Evolutionary conservation across 169 alveolate species (phyloP).

Genomic region (Eimeria praecox): DNA sequence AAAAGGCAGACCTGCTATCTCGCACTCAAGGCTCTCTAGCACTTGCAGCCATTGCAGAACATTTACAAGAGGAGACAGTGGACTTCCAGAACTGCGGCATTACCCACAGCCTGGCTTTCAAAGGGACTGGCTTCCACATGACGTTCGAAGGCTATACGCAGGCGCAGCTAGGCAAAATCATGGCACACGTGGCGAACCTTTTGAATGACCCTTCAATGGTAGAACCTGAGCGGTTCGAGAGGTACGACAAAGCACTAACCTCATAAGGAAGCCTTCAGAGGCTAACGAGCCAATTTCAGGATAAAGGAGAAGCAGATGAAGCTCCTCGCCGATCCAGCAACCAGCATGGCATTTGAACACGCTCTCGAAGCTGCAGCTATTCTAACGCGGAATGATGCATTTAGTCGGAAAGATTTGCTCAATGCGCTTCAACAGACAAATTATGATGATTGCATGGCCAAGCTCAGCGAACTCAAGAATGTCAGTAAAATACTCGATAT

Average conservation of each 20-base stretch:
- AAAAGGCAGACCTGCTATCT: slow-evolving; percentile 49
- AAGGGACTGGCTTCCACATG: slow-evolving; percentile 71
- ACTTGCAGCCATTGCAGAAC: slow-evolving; percentile 75
- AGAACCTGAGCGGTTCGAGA: slow-evolving; percentile 78
- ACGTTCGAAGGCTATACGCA: slow-evolving; percentile 77
- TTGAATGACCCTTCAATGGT: slow-evolving; percentile 58
- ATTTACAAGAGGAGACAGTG: slow-evolving; percentile 80
- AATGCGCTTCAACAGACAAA: slow-evolving; percentile 61
- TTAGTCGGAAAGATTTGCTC: slow-evolving; percentile 77
- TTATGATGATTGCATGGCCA: slow-evolving; percentile 58
- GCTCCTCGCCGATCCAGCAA: slow-evolving; percentile 76
- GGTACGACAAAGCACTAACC: slow-evolving; percentile 1
- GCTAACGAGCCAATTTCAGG: slow-evolving; percentile 1
- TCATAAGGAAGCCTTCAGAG: background rate
- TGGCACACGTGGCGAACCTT: slow-evolving; percentile 62
- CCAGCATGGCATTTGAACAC: slow-evolving; percentile 80
- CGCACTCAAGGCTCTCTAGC: slow-evolving; percentile 60
- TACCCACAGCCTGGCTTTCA: slow-evolving; percentile 61
- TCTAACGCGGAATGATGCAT: slow-evolving; percentile 76
- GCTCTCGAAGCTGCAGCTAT: slow-evolving; percentile 81
- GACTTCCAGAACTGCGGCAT: slow-evolving; percentile 77
- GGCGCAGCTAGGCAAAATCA: slow-evolving; percentile 61
- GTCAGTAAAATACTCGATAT: slow-evolving; percentile 12
- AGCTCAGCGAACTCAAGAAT: slow-evolving; percentile 66
- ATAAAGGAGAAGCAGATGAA: slow-evolving; percentile 70